Base-by-base conservation (phyloP, 495 filamentous ascomycete genomes). In the Terfezia boudieri region DNA sequence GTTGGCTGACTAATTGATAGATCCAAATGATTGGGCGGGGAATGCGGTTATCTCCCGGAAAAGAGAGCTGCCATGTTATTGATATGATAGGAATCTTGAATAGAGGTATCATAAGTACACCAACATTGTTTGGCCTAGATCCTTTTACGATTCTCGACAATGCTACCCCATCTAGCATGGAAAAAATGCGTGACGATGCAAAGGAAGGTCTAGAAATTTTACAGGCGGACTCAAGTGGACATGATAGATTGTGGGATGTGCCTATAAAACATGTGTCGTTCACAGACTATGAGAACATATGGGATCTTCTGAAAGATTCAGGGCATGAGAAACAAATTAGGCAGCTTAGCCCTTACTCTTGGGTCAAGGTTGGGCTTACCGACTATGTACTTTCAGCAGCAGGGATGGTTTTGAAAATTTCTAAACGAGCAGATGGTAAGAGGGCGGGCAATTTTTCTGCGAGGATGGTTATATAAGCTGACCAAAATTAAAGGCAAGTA, bases 1-100 rank as follows among this genome's bases (percentile, higher is more conserved):
- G 26, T 32, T 4, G 7, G 26, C 26, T 32, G 26, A 48, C 14
- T 9, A 48, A 9, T 48, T 48, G 14, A 12, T 51, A 51, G 49
- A 51, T 94, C 5, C 90, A 99, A 65, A 99, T 99, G 90, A 93
- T 99, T 51, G 90, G 90, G 0, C 78, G 90, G 57, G 90, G 90
- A 0, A 81, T 96, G 74, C 79, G 90, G 37, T 68, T 94, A 36
- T 14, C 14, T 20, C 41, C 41, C 17, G 82, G 74, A 1, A 99
- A 99, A 64, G 66, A 79, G 43, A 77, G 96, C 61, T 99, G 90
- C 59, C 90, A 95, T 65, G 72, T 99, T 50, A 90, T 99, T 58
- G 90, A 99, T 65, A 88, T 99, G 84, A 90, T 96, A 0, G 78
- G 85, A 0, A 81, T 78, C 11, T 70, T 96, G 12, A 73, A 76